Evolutionary conservation across 2,329 filamentous ascomycete genomes (phyloP), one percentile per base, ranked within the genome.

Genomic region (Tothia fuscella): DNA sequence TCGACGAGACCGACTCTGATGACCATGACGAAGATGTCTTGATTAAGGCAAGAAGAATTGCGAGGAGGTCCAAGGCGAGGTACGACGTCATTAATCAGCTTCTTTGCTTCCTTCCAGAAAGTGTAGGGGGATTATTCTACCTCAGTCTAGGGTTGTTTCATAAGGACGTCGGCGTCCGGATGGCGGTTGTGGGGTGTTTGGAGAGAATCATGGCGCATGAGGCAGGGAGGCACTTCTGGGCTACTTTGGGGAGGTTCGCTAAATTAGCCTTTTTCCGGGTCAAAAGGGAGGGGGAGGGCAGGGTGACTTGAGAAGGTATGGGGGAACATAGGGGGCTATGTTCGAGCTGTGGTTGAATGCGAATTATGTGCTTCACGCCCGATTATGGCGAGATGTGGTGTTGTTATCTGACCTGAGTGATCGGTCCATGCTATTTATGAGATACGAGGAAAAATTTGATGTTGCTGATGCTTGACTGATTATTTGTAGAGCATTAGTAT

Each of bases 161-260:
- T 64, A 86, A 87, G 42, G 78, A 88, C 49, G 70, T 72, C 26
- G 81, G 86, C 39, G 88, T 95, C 9, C 73, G 91, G 26, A 64
- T 81, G 51, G 78, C 77, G 42, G 83, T 85, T 2, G 80, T 85
- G 1, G 83, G 83, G 46, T 64, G 98, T 26, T 61, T 98, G 17
- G 86, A 89, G 50, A 74, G 87, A 17, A 78, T 98, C 42, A 75
- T 78, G 50, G 78, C 81, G 44, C 89, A 98, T 61, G 82, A 93
- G 55, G 91, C 87, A 7, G 91, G 91, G 2, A 74, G 87, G 53
- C 86, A 96, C 62, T 96, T 91, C 72, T 98, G 89, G 85, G 77
- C 73, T 49, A 76, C 77, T 22, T 66, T 98, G 37, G 91, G 87
- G 44, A 72, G 85, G 33, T 98, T 95, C 56, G 81, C 88, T 51